Conservation (phyloP, 495 filamentous ascomycete species). For the Rostrohypoxylon terebratum region DNA sequence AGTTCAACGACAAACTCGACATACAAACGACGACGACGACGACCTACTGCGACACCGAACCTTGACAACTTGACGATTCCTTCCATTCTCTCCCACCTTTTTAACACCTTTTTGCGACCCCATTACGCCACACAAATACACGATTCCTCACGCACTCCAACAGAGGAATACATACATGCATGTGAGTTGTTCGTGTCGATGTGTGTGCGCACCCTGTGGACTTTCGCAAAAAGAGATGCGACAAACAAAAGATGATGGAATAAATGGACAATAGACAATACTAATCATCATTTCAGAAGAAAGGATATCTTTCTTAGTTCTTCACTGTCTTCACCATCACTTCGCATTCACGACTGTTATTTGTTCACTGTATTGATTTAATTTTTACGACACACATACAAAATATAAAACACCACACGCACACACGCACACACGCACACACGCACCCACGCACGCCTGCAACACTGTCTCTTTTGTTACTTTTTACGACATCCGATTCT, state of each 20-base stretch:
- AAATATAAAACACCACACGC: background rate
- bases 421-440: background rate
- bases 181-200: slow-evolving; percentile 17
- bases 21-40: slow-evolving; percentile 28
- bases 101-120: slow-evolving; percentile 20
- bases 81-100: slow-evolving; percentile 16
- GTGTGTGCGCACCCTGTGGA: background rate
- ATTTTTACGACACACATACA: slow-evolving; percentile 20
- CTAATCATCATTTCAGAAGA: slow-evolving; percentile 23
- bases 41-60: slow-evolving; percentile 10
- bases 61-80: slow-evolving; percentile 28
- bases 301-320: slow-evolving; percentile 14
- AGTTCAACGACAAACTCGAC: slow-evolving; percentile 42
- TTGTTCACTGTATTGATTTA: slow-evolving; percentile 16
- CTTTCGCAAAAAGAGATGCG: slow-evolving; percentile 22
- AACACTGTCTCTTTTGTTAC: slow-evolving; percentile 37
- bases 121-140: slow-evolving; percentile 4
- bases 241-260: slow-evolving; percentile 27
- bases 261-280: background rate
- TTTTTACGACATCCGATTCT: slow-evolving; percentile 28
- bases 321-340: background rate
- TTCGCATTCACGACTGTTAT: slow-evolving; percentile 31
- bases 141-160: slow-evolving; percentile 3
- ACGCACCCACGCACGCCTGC: background rate
- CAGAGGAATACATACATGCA: slow-evolving; percentile 36